phyloP scores from a whole-genome alignment of 2,329 filamentous ascomycete genomes.

The Anthostomella pinea region DNA sequence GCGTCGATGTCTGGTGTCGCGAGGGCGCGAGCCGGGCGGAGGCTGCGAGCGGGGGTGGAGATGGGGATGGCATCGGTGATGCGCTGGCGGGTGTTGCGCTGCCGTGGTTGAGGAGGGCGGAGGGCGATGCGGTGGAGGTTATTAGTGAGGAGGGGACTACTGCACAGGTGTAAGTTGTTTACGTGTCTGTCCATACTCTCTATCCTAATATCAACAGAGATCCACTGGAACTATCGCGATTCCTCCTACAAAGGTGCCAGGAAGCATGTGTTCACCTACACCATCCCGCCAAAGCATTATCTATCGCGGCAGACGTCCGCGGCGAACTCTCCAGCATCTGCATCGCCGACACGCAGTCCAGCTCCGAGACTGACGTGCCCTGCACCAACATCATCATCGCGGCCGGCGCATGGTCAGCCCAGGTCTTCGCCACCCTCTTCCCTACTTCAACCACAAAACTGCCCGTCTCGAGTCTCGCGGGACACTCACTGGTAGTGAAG shows the following conservation, averaged over 20 bases:
- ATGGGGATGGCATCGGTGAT: conserved; percentile 29
- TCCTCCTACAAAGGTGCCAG: conserved; percentile 57
- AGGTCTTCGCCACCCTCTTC: conserved; percentile 65
- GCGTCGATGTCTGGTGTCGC: conserved; percentile 62
- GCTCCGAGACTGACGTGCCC: conserved; percentile 50
- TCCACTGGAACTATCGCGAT: conserved; percentile 63
- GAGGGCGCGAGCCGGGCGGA: conserved; percentile 62
- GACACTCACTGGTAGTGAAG: conserved; percentile 67
- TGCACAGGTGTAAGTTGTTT: conserved; percentile 58
- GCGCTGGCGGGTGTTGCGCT: too few species aligned
- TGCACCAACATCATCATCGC: conserved; percentile 66
- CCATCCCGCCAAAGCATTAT: conserved; percentile 57
- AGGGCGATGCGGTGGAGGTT: conserved; percentile 56
- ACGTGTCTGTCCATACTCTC: background rate
- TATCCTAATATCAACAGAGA: conserved; percentile 45
- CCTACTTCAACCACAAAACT: conserved; percentile 50
- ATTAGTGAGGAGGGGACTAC: conserved; percentile 60
- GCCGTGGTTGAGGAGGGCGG: conserved; percentile 55
- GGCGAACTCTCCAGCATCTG: conserved; percentile 51
- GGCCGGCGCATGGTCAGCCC: conserved; percentile 68
- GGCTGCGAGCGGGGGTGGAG: conserved; percentile 36
- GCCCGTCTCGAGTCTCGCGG: conserved; percentile 61
- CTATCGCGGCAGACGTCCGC: conserved; percentile 48
- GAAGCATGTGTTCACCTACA: conserved; percentile 62
- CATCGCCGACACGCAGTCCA: conserved; percentile 43